Conservation (phyloP, 1,284 basidiomycete species). For the Sanguinoderma infundibulare region DNA sequence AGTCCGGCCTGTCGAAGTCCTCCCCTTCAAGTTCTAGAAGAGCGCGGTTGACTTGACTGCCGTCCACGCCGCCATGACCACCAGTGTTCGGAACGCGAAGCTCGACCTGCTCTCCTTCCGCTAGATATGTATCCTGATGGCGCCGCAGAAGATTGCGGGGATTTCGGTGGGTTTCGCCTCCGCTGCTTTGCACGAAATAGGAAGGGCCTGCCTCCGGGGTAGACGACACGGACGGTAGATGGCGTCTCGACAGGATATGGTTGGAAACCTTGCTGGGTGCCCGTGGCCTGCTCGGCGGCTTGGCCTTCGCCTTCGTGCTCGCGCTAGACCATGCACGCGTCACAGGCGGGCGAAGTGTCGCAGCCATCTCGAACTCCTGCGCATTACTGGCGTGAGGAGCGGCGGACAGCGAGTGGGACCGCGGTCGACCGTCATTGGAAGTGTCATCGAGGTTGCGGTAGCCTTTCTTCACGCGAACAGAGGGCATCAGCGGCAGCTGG, state of each 20-base stretch:
- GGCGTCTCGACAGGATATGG: conserved; percentile 30
- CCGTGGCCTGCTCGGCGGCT: conserved; percentile 8
- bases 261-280: conserved; percentile 33
- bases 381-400: not conserved
- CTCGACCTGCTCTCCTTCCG: conserved; percentile 39
- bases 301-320: not conserved
- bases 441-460: conserved; percentile 46
- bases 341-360: not conserved
- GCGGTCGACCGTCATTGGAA: conserved; percentile 7
- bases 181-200: conserved; percentile 3
- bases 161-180: not conserved
- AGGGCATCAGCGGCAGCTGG: conserved; percentile 49
- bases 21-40: conserved; percentile 23
- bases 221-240: not conserved
- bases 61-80: conserved; percentile 43
- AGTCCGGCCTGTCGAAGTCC: conserved; percentile 13
- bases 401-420: conserved; percentile 16
- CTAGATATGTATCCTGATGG: conserved; percentile 13
- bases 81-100: conserved; percentile 34
- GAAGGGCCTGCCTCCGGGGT: conserved; percentile 8
- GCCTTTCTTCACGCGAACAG: conserved; percentile 56
- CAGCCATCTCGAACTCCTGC: not conserved
- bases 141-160: conserved; percentile 6
- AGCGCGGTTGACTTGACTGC: conserved; percentile 38
- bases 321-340: conserved; percentile 10